Evolutionary conservation across 768 basidiomycete species (phyloP).

Genomic region (Lepiota venenata): DNA sequence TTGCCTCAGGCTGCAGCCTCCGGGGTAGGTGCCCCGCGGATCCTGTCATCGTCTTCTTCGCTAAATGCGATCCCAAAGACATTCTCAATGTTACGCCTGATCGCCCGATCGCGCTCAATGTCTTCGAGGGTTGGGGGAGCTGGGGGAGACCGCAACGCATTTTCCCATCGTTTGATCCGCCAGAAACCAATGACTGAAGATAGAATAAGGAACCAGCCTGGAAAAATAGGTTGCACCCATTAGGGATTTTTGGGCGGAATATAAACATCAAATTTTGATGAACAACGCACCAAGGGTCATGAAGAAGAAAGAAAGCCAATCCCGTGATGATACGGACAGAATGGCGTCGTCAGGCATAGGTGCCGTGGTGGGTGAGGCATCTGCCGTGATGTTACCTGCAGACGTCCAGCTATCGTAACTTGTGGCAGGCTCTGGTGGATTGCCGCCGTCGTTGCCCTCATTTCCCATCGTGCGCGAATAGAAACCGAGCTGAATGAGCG

Average conservation of each 20-base stretch:
- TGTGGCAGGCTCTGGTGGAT: neutral
- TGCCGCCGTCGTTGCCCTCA: conserved; percentile 22
- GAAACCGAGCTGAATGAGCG: conserved; percentile 90
- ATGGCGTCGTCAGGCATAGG: conserved; percentile 21
- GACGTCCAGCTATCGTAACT: neutral
- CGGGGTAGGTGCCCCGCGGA: neutral
- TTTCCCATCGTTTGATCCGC: conserved; percentile 85
- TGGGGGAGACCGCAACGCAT: conserved; percentile 51
- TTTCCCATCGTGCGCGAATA: conserved; percentile 47
- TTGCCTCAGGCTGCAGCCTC: conserved; percentile 30
- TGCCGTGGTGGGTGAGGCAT: conserved; percentile 17
- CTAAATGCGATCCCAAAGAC: conserved; percentile 47
- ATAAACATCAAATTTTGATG: neutral
- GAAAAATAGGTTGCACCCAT: conserved; percentile 57
- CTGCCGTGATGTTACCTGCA: neutral
- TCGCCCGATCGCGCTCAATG: conserved; percentile 45
- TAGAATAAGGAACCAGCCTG: conserved; percentile 91
- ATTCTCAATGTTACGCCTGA: conserved; percentile 47
- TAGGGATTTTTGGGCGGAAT: neutral
- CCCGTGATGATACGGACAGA: conserved; percentile 52
- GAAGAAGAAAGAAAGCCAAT: conserved; percentile 89
- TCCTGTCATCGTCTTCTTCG: conserved; percentile 24
- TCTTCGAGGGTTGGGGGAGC: conserved; percentile 40
- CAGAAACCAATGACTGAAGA: conserved; percentile 80
- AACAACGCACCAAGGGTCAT: conserved; percentile 73